Percentiles rank a stretch among this genome's conserved stretches.
phyloP scores from a whole-genome alignment of 1,284 basidiomycete species.

The Fomitopsis betulina region DNA sequence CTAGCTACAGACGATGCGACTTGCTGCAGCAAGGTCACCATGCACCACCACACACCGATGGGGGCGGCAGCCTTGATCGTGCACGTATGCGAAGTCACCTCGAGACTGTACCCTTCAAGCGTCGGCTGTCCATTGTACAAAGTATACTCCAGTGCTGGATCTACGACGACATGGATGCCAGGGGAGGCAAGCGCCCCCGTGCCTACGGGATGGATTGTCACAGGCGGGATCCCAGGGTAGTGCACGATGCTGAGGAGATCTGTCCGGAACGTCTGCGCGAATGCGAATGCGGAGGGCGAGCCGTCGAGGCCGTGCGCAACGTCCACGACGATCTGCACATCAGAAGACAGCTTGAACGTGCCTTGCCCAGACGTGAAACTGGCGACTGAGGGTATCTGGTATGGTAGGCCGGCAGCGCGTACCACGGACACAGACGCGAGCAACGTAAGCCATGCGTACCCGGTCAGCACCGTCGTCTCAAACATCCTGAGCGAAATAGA shows the following conservation, averaged over 20 bases:
- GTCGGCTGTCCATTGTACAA: slow-evolving; percentile 30
- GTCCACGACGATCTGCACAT: slow-evolving; percentile 21
- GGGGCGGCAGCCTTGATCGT: slow-evolving; percentile 28
- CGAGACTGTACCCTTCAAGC: slow-evolving; percentile 31
- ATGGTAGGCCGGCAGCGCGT: slow-evolving; percentile 6
- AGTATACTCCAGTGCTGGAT: slow-evolving; percentile 17
- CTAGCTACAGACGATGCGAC: slow-evolving; percentile 17
- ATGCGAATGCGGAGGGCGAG: slow-evolving; percentile 23
- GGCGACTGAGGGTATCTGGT: slow-evolving; percentile 23
- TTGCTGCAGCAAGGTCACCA: slow-evolving; percentile 32
- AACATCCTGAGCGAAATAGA: too few relatives aligned
- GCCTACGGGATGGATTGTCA: slow-evolving; percentile 10
- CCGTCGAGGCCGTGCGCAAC: slow-evolving; percentile 15
- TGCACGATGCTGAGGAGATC: slow-evolving; percentile 25
- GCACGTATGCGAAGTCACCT: slow-evolving; percentile 19
- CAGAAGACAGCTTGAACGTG: slow-evolving; percentile 14
- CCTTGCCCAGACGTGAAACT: slow-evolving; percentile 14
- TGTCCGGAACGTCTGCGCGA: slow-evolving; percentile 28
- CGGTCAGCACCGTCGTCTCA: too few relatives aligned
- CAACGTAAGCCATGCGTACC: background rate
- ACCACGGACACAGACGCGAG: background rate
- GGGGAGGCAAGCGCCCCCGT: slow-evolving; percentile 8
- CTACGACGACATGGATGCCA: slow-evolving; percentile 26
- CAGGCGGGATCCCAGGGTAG: slow-evolving; percentile 9
- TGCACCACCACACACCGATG: slow-evolving; percentile 34